These are phyloP conservation scores for Lasiosphaeriaceae sp. DNA, from an alignment of 495 filamentous ascomycete species.

Conservation along the genomic window DNA sequence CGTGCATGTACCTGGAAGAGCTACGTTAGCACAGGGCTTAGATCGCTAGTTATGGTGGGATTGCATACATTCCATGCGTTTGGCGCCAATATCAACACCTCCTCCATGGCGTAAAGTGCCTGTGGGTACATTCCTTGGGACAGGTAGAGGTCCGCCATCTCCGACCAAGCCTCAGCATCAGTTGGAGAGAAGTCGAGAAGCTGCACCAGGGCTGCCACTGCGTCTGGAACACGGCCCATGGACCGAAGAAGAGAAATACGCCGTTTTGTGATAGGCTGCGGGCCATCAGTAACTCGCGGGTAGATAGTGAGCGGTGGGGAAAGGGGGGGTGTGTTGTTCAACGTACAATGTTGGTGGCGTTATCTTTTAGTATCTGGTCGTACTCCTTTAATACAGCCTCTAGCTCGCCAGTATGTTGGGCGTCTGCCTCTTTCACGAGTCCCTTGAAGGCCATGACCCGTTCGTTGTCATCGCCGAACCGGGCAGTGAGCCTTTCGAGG, in stretches of 20 bases:
- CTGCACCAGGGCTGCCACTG: constrained; percentile 66
- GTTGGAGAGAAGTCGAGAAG: constrained; percentile 81
- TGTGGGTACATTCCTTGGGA: constrained; percentile 71
- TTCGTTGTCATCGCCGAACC: constrained; percentile 81
- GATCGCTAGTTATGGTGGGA: constrained; percentile 6
- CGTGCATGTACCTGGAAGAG: constrained; percentile 72
- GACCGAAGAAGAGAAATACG: constrained; percentile 75
- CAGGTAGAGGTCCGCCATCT: constrained; percentile 82
- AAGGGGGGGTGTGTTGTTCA: too few species aligned
- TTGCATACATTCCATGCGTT: constrained; percentile 88
- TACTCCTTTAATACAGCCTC: constrained; percentile 71
- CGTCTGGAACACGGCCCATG: constrained; percentile 63
- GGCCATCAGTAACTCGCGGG: constrained; percentile 16
- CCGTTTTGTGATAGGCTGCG: constrained; percentile 79
- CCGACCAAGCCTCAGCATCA: constrained; percentile 91
- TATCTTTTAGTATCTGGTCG: constrained; percentile 65
- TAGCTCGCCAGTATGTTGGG: constrained; percentile 57
- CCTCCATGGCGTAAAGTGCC: constrained; percentile 85
- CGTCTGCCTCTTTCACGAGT: constrained; percentile 80
- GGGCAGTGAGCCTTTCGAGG: constrained; percentile 65
- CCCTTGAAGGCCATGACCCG: constrained; percentile 77
- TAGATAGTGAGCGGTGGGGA: not conserved
- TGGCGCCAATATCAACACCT: constrained; percentile 81
- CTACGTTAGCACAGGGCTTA: constrained; percentile 25
- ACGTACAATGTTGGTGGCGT: constrained; percentile 77